Evolutionary conservation across 1,284 basidiomycete species (phyloP).

Genomic region (Cystobasidiaceae sp.): DNA sequence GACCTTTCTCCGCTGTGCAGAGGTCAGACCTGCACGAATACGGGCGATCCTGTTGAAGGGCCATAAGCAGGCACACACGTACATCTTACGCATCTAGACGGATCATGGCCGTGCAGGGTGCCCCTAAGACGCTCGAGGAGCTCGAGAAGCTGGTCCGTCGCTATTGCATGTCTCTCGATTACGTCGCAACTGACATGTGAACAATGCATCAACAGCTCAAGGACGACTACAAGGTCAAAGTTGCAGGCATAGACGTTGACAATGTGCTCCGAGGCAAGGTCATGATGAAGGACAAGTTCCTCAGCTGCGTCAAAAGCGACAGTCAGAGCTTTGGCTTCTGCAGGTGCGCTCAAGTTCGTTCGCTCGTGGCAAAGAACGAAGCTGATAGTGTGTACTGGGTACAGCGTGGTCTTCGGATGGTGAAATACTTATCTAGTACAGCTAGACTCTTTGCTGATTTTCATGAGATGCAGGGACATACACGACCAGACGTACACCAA

Average conservation of each 20-base stretch:
- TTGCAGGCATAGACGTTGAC: constrained; percentile 66
- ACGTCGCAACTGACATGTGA: no score
- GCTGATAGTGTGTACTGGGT: no score
- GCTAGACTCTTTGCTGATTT: no score
- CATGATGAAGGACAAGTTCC: constrained; percentile 68
- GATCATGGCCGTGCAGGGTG: constrained; percentile 48
- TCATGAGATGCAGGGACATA: constrained; percentile 59
- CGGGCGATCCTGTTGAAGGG: no score
- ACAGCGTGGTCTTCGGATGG: constrained; percentile 69
- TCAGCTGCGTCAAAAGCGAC: constrained; percentile 71
- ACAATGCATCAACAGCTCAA: constrained; percentile 47
- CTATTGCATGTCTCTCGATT: neutral
- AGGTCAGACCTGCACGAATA: no score
- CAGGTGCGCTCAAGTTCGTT: no score
- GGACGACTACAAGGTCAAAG: constrained; percentile 79
- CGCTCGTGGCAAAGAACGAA: no score
- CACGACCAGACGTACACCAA: constrained; percentile 75
- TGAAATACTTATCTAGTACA: no score
- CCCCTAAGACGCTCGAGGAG: constrained; percentile 59
- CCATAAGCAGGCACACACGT: no score
- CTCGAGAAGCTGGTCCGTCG: constrained; percentile 51
- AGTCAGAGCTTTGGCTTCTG: constrained; percentile 68
- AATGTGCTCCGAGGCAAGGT: constrained; percentile 89
- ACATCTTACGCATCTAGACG: neutral
- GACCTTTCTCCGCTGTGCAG: no score